A percentile compares a stretch with the other conserved stretches of the same genome.
Evolutionary conservation across 306 rosid species (phyloP).

Genomic region (Casuarina glauca): DNA sequence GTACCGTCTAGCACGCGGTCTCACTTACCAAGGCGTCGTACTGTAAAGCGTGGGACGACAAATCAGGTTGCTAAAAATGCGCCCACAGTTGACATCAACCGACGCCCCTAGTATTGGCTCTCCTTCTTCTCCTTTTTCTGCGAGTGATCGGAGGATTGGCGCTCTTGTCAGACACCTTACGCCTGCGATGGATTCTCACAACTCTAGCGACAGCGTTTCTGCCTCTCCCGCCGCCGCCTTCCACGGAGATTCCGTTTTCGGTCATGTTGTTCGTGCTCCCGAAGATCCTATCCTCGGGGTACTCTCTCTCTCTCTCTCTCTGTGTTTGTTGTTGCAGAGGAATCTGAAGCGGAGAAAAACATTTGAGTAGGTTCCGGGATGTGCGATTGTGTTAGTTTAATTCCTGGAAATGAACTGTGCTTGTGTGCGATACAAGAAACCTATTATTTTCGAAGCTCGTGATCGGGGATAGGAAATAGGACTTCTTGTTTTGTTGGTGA

Average conservation of each 20-base stretch:
- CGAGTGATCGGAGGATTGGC: conserved; percentile 68
- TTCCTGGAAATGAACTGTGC: not conserved
- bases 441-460: too few species aligned
- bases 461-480: not conserved
- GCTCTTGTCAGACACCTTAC: conserved; percentile 54
- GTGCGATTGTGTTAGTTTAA: not conserved
- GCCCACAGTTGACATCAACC: conserved; percentile 54
- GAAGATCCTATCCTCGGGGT: conserved; percentile 99
- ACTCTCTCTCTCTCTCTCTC: conserved; percentile 17
- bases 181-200: conserved; percentile 45
- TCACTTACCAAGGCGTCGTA: conserved; percentile 7
- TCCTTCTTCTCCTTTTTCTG: conserved; percentile 20
- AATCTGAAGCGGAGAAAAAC: not conserved
- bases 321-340: not conserved
- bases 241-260: conserved; percentile 60
- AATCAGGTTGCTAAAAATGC: conserved; percentile 37
- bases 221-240: conserved; percentile 59
- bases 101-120: conserved; percentile 14
- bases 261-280: conserved; percentile 82
- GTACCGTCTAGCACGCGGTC: not conserved
- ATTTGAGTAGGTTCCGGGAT: not conserved
- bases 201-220: conserved; percentile 35
- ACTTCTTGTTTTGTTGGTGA: not conserved
- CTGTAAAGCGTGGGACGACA: not conserved
- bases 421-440: not conserved